Percentiles rank a stretch among this genome's conserved stretches.
phyloP scores from a whole-genome alignment of 2,329 filamentous ascomycete genomes.

The Emergomyces pasteurianus region DNA sequence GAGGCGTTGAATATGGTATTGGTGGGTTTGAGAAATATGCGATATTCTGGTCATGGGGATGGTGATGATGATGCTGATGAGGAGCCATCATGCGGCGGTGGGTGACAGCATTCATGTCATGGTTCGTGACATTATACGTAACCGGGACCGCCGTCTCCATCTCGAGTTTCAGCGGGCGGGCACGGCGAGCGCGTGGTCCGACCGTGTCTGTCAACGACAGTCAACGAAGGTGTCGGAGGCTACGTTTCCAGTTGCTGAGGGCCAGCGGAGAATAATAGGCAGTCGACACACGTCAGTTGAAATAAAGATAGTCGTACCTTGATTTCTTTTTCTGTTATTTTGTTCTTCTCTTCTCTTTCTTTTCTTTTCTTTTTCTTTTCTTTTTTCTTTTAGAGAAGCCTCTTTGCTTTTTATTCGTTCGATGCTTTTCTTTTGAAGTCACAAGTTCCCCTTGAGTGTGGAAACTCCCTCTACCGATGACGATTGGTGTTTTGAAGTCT shows the following conservation, averaged over 20 bases:
- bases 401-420: slow-evolving; percentile 2
- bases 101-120: slow-evolving; percentile 24
- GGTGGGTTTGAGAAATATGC: slow-evolving; percentile 27
- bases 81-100: slow-evolving; percentile 29
- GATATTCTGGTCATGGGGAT: slow-evolving; percentile 21
- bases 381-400: not conserved
- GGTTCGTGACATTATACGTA: slow-evolving; percentile 28
- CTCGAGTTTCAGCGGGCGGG: slow-evolving; percentile 4
- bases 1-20: slow-evolving; percentile 26
- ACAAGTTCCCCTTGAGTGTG: not conserved
- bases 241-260: not conserved
- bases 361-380: no score
- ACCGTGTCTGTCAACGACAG: not conserved
- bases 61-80: slow-evolving; percentile 16
- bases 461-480: not conserved
- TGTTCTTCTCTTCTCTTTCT: not conserved
- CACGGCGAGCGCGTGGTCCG: not conserved
- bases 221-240: not conserved
- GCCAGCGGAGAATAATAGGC: not conserved
- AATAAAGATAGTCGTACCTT: slow-evolving; percentile 5
- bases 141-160: slow-evolving; percentile 33
- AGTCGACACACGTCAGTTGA: not conserved
- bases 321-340: slow-evolving; percentile 1
- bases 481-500: not conserved
- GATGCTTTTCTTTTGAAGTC: slow-evolving; percentile 1